Conservation (phyloP, 129 eudicot genomes). For the Artemisia argyi region DNA sequence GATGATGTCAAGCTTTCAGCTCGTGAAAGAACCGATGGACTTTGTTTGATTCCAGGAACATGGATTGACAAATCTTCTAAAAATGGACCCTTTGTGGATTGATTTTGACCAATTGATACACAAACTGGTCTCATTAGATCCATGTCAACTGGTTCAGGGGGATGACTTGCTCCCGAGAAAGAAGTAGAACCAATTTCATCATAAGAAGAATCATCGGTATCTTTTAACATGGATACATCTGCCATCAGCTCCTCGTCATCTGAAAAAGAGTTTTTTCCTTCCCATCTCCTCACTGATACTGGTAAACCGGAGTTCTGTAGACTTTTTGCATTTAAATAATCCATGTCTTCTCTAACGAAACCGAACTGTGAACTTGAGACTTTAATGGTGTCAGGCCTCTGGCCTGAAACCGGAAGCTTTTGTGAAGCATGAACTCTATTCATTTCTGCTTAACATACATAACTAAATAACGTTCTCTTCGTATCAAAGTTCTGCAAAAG, state of each 20-base stretch:
- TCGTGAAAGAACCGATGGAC: slow-evolving; percentile 47
- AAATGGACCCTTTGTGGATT: slow-evolving; percentile 66
- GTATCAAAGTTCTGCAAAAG: slow-evolving; percentile 38
- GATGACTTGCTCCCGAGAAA: slow-evolving; percentile 88
- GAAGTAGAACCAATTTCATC: slow-evolving; percentile 70
- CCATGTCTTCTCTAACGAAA: slow-evolving; percentile 44
- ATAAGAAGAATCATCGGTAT: slow-evolving; percentile 55
- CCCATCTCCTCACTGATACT: slow-evolving; percentile 41
- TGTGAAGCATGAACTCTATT: slow-evolving; percentile 56
- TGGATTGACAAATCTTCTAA: slow-evolving; percentile 68
- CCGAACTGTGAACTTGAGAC: slow-evolving; percentile 35
- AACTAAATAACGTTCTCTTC: slow-evolving; percentile 32
- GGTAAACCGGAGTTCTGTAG: slow-evolving; percentile 32
- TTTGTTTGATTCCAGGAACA: slow-evolving; percentile 52
- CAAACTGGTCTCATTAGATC: slow-evolving; percentile 75
- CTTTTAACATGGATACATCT: slow-evolving; percentile 47
- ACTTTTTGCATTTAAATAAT: slow-evolving; percentile 21
- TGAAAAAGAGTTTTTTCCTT: slow-evolving; percentile 46
- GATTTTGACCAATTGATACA: slow-evolving; percentile 65
- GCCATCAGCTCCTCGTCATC: slow-evolving; percentile 64
- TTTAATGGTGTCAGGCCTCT: slow-evolving; percentile 35
- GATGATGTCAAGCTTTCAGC: slow-evolving; percentile 44
- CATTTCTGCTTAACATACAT: slow-evolving; percentile 42
- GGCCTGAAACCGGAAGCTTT: slow-evolving; percentile 52
- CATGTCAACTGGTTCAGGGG: slow-evolving; percentile 80